phyloP scores from a whole-genome alignment of 257 asterid genomes.

The Fraxinus pennsylvanica region DNA sequence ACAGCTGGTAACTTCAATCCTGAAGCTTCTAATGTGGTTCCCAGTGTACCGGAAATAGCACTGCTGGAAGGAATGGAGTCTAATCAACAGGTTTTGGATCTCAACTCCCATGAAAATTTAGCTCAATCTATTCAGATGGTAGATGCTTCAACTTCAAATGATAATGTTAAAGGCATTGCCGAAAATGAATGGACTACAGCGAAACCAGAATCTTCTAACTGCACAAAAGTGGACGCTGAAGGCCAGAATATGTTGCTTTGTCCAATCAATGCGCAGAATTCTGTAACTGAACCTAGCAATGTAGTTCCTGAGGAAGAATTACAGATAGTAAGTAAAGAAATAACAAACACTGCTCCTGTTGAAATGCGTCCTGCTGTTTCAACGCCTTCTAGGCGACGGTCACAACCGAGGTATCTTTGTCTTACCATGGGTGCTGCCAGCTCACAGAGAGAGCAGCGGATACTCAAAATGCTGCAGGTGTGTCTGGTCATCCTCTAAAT shows the following conservation, averaged over 20 bases:
- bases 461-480: slow-evolving; percentile 87
- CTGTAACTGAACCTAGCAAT: slow-evolving; percentile 36
- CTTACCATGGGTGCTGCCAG: slow-evolving; percentile 52
- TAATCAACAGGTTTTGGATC: slow-evolving; percentile 36
- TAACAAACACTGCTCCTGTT: slow-evolving; percentile 28
- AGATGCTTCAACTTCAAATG: slow-evolving; percentile 44
- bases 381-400: slow-evolving; percentile 50
- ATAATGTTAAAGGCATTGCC: slow-evolving; percentile 26
- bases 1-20: slow-evolving; percentile 62
- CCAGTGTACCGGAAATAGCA: slow-evolving; percentile 32
- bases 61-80: slow-evolving; percentile 33
- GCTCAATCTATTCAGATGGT: slow-evolving; percentile 40
- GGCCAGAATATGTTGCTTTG: slow-evolving; percentile 36
- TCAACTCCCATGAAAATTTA: slow-evolving; percentile 33
- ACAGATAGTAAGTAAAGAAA: slow-evolving; percentile 34
- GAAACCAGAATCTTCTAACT: slow-evolving; percentile 41
- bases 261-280: slow-evolving; percentile 37
- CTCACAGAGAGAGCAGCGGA: slow-evolving; percentile 73
- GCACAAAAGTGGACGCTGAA: slow-evolving; percentile 38
- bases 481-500: slow-evolving; percentile 29
- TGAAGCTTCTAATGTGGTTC: slow-evolving; percentile 40
- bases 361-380: slow-evolving; percentile 42
- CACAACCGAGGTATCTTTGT: slow-evolving; percentile 55
- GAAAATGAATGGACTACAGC: slow-evolving; percentile 35
- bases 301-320: slow-evolving; percentile 40